Evolutionary conservation across 192 early-diverging fungal species (phyloP).

Genomic region (Linnemannia elongata): DNA sequence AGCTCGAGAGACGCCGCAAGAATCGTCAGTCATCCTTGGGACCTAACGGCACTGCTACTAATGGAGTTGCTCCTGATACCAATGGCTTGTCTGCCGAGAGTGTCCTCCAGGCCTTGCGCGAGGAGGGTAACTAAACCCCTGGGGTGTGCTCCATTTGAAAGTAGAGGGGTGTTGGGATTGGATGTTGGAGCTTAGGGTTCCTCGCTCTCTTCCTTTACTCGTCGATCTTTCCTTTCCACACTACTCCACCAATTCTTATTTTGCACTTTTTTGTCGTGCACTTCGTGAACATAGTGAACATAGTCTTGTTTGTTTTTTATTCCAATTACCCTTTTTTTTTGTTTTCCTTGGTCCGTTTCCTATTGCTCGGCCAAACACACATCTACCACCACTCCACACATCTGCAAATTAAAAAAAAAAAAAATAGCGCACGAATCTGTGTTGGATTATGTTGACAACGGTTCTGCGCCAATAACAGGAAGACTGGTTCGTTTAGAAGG

Average conservation of each 20-base stretch:
- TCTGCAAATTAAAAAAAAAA: too few relatives aligned
- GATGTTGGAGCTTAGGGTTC: background rate
- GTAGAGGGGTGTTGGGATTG: background rate
- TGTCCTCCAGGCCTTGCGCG: constrained; percentile 44
- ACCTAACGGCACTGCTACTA: background rate
- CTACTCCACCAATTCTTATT: background rate
- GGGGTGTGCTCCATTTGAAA: background rate
- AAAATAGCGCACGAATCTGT: too few relatives aligned
- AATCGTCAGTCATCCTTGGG: constrained; percentile 34
- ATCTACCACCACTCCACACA: too few relatives aligned
- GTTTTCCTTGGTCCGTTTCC: background rate
- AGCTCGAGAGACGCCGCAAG: constrained; percentile 48
- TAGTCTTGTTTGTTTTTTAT: background rate
- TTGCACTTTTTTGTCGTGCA: background rate
- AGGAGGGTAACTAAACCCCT: constrained; percentile 26
- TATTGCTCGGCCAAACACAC: too few relatives aligned
- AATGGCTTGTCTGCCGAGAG: constrained; percentile 47
- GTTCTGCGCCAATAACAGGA: too few relatives aligned
- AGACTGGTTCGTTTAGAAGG: too few relatives aligned
- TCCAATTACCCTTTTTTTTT: background rate
- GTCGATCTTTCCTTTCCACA: too few relatives aligned
- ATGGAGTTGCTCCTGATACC: constrained; percentile 2
- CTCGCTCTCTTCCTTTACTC: too few relatives aligned
- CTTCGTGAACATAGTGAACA: background rate
- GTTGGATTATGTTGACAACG: too few relatives aligned